phyloP scores from a whole-genome alignment of 2,329 filamentous ascomycete species.

The Emydomyces testavorans region DNA sequence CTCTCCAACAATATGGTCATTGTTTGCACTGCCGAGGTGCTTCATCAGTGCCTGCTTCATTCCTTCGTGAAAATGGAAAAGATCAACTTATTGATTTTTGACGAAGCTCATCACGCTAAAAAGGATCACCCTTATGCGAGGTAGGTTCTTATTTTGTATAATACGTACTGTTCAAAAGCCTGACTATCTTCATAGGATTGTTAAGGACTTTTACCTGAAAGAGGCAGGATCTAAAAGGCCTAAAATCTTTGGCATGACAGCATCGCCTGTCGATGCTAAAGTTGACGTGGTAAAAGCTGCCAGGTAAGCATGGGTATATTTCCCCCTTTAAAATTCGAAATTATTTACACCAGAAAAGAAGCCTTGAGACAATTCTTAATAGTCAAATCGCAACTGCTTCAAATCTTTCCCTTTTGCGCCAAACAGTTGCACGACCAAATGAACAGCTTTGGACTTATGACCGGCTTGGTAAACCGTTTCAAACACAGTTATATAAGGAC shows the following conservation, averaged over 20 bases:
- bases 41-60: conserved; percentile 65
- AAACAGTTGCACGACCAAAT: conserved; percentile 47
- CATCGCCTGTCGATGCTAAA: conserved; percentile 80
- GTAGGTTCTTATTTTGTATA: conserved; percentile 22
- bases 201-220: conserved; percentile 69
- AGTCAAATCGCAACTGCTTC: conserved; percentile 70
- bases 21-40: conserved; percentile 83
- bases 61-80: conserved; percentile 68
- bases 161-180: background rate
- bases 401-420: conserved; percentile 48
- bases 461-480: conserved; percentile 40
- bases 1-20: conserved; percentile 63
- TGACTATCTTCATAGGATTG: conserved; percentile 44
- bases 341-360: conserved; percentile 26
- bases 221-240: conserved; percentile 46
- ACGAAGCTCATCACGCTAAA: conserved; percentile 94
- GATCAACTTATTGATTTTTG: conserved; percentile 85
- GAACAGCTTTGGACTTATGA: conserved; percentile 51
- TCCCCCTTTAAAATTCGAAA: background rate
- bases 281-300: conserved; percentile 60
- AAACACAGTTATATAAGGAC: conserved; percentile 53
- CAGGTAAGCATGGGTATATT: conserved; percentile 23
- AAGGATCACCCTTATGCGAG: conserved; percentile 82
- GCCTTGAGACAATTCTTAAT: conserved; percentile 66
- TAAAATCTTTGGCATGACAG: conserved; percentile 89